Evolutionary conservation across 306 rosid genomes (phyloP).

Genomic region (Cucurbita maxima): DNA sequence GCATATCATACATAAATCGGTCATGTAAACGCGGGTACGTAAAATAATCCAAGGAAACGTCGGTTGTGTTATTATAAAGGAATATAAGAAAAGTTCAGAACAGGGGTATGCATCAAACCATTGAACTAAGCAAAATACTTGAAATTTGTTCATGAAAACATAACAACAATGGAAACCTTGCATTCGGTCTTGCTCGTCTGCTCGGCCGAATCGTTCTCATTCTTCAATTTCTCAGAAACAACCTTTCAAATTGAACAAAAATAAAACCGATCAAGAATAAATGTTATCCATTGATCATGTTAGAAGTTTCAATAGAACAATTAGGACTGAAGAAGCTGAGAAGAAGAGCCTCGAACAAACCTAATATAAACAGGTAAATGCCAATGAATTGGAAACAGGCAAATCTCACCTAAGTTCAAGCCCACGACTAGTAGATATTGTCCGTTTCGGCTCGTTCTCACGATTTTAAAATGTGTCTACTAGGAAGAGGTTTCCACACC

Average conservation of each 20-base stretch:
- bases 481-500: too few relatives aligned
- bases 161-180: slow-evolving; percentile 51
- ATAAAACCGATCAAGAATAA: slow-evolving; percentile 11
- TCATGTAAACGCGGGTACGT: background rate
- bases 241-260: slow-evolving; percentile 24
- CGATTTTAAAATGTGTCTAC: too few relatives aligned
- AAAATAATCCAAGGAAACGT: background rate
- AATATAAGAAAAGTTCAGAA: background rate
- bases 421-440: too few relatives aligned
- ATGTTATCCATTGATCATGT: background rate
- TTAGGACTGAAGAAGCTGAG: background rate
- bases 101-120: background rate
- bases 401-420: too few relatives aligned
- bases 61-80: background rate
- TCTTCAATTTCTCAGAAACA: slow-evolving; percentile 39
- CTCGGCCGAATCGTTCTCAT: slow-evolving; percentile 41
- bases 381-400: too few relatives aligned
- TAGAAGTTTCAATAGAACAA: too few relatives aligned
- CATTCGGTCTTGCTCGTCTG: slow-evolving; percentile 51
- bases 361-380: background rate
- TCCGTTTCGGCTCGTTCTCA: too few relatives aligned
- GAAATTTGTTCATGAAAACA: slow-evolving; percentile 9
- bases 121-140: background rate
- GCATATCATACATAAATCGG: background rate
- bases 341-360: background rate